These are phyloP conservation scores for Globisporangium radiosum DNA, from an alignment of 352 stramenopile genomes.

Conservation along the genomic window DNA sequence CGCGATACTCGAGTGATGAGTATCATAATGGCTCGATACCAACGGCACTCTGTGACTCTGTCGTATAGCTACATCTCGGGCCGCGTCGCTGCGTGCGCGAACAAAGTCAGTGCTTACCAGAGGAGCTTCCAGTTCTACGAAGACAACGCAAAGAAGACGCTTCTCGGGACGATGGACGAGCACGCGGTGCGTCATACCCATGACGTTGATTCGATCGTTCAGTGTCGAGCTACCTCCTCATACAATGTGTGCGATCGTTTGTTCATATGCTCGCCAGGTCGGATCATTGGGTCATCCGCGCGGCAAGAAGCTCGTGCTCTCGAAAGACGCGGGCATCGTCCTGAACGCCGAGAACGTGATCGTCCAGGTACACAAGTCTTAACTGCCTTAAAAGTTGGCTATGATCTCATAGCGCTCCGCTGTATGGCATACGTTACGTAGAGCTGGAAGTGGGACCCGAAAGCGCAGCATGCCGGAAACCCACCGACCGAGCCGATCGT, in stretches of 20 bases:
- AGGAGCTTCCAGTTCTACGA: constrained; percentile 61
- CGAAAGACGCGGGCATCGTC: constrained; percentile 56
- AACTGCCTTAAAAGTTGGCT: too few species aligned
- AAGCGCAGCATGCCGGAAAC: constrained; percentile 53
- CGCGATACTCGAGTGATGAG: too few species aligned
- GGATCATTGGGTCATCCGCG: constrained; percentile 45
- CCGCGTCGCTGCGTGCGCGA: constrained; percentile 60
- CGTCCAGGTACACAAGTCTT: constrained; percentile 27
- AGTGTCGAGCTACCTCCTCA: background rate
- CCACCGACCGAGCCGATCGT: constrained; percentile 47
- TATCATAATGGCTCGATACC: background rate
- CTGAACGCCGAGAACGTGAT: constrained; percentile 41
- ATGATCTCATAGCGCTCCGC: background rate
- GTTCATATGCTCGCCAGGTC: constrained; percentile 21
- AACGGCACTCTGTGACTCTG: background rate
- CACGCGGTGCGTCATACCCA: constrained; percentile 35
- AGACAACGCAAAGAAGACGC: constrained; percentile 46
- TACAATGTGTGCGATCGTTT: background rate
- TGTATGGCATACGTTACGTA: constrained; percentile 4
- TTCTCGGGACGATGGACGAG: constrained; percentile 60
- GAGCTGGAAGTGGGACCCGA: constrained; percentile 62
- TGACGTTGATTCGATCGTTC: too few species aligned
- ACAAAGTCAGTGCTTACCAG: constrained; percentile 65
- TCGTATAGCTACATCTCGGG: constrained; percentile 47
- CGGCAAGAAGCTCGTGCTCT: constrained; percentile 57